Conservation (phyloP, 345 rosid genomes). For the Linum lewisii region DNA sequence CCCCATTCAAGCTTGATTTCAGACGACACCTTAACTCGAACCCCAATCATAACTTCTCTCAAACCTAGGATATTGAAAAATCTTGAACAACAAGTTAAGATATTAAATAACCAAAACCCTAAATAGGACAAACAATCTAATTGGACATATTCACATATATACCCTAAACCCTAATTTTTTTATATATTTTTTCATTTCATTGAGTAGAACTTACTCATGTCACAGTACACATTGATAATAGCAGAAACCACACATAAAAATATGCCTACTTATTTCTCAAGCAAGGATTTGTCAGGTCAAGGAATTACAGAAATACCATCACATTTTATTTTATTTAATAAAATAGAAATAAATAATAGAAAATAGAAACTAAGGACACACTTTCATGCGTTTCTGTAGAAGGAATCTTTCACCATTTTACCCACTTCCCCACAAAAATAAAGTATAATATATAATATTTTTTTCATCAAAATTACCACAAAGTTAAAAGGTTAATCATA, state of each 20-base stretch:
- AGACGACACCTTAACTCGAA: too few relatives aligned
- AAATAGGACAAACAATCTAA: too few relatives aligned
- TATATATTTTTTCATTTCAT: too few relatives aligned
- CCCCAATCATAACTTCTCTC: too few relatives aligned
- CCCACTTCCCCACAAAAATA: slow-evolving; percentile 25
- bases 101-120: too few relatives aligned
- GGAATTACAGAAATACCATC: not conserved
- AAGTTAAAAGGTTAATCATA: not conserved
- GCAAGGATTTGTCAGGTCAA: not conserved
- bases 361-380: not conserved
- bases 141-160: too few relatives aligned
- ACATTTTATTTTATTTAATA: not conserved
- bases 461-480: not conserved
- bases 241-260: not conserved
- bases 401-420: slow-evolving; percentile 25
- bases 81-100: too few relatives aligned
- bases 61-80: too few relatives aligned
- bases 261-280: not conserved
- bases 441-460: not conserved
- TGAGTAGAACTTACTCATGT: not conserved
- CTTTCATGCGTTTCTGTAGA: slow-evolving; percentile 11
- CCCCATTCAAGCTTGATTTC: too few relatives aligned
- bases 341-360: not conserved
- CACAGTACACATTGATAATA: not conserved
- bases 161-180: too few relatives aligned